These are phyloP conservation scores for Dioscorea alata DNA, from an alignment of 106 monocot species.

Conservation along the genomic window DNA sequence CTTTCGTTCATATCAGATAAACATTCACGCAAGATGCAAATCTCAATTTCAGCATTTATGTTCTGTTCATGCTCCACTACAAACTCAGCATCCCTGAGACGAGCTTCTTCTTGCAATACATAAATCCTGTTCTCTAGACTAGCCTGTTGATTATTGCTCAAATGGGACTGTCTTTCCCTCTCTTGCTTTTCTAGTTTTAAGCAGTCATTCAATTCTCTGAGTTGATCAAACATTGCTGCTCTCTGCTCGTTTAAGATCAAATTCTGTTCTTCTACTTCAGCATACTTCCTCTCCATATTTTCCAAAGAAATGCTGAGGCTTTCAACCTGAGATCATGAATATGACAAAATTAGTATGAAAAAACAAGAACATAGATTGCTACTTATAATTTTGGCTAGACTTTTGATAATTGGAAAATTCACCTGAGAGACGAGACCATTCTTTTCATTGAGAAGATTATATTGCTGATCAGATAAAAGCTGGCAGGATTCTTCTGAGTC, in stretches of 20 bases:
- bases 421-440: conserved; percentile 7
- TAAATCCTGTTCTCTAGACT: conserved; percentile 18
- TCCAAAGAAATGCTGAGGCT: conserved; percentile 11
- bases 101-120: conserved; percentile 27
- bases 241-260: conserved; percentile 26
- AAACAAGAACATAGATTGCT: not conserved
- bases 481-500: conserved; percentile 4
- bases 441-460: conserved; percentile 2
- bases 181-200: conserved; percentile 32
- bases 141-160: conserved; percentile 12
- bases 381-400: not conserved
- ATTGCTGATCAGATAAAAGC: not conserved
- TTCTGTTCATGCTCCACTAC: conserved; percentile 37
- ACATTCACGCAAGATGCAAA: conserved; percentile 36
- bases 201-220: conserved; percentile 27
- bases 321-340: conserved; percentile 26
- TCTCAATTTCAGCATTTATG: conserved; percentile 33
- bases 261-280: conserved; percentile 28
- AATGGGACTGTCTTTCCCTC: conserved; percentile 6
- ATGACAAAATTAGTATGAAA: not conserved
- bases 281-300: conserved; percentile 27
- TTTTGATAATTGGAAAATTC: not conserved
- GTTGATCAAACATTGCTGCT: conserved; percentile 19
- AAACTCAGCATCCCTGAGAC: conserved; percentile 18
- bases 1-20: conserved; percentile 45